Base-by-base conservation (phyloP, 1,284 basidiomycete genomes). In the Papiliotrema flavescens region DNA sequence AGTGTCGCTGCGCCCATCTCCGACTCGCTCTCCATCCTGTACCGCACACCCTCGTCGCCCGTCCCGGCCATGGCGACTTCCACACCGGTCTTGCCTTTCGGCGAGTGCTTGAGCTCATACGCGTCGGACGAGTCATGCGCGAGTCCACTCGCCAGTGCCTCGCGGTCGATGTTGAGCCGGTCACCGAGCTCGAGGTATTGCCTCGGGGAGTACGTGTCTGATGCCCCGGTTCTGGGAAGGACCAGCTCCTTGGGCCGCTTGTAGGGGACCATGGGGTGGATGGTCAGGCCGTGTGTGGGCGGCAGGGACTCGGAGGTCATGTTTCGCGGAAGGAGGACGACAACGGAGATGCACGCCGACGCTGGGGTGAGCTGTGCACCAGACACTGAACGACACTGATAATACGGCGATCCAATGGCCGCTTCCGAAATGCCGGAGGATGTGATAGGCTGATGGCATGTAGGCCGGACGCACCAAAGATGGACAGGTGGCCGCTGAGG, bases 301-400 rank as follows among this genome's bases (percentile, higher is more conserved):
- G 51, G 44, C 6, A 52, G 44, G 1, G 61, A 57, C 42, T 66
- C 61, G n/a, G 46, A 23, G 3, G 47, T 34, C 56, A 63, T 63
- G 45, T 58, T 68, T 39, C 65, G 61, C 11, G 68, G 68, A 15
- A 70, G 61, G 19, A 69, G 62, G 55, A 70, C 67, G 32, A 71
- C 55, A 42, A 71, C 52, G 22, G 64, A 67, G 14, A 69, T 11
- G 37, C 57, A 60, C 15, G 63, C 65, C 23, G 62, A 60, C 17
- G 55, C 55, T 43, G 40, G 24, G 3, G 22, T 44, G 42, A 44
- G 35, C n/a, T n/a, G n/a, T n/a, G n/a, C n/a, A n/a, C n/a, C n/a
- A n/a, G n/a, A n/a, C n/a, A n/a, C n/a, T n/a, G n/a, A n/a, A n/a
- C n/a, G n/a, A n/a, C n/a, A n/a, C n/a, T n/a, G n/a, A n/a, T n/a